Base-by-base conservation (phyloP, 768 basidiomycete genomes). In the Sistotremastrum suecicum region DNA sequence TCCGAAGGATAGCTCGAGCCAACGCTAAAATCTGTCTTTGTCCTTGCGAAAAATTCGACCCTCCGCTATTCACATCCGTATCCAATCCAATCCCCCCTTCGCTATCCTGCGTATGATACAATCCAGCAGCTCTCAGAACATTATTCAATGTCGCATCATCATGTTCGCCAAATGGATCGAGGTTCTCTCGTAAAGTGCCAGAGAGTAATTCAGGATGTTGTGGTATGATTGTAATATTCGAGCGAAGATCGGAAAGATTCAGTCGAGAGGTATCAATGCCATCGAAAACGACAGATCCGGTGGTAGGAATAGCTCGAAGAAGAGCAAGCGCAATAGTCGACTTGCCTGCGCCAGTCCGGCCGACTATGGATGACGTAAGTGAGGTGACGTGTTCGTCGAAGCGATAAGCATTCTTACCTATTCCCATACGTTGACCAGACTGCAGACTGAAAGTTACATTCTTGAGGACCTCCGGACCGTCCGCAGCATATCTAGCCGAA, bases 401-500 rank as follows among this genome's bases (percentile, higher is more conserved):
- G 33, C 12, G 4, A 47, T 7, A 33, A 5, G n/a, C 20, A 8
- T n/a, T 50, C 56, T 42, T 38, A 56, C 56, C 56, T 41, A 67
- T 60, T 7, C 67, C 67, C 10, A 69, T 57, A 20, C 63, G 57
- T 45, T 65, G 60, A 3, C 67, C 67, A 29, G 58, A 58, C 39
- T 58, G 54, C 51, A 69, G 61, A 31, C 51, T 54, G 12, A 69
- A 59, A 28, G 66, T 65, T 20, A 77, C 45, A 47, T 71, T 59
- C 34, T 74, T 65, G 7, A 75, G 59, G 0, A 75, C 70, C 8
- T 59, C 59, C 4, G 71, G 71, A 2, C 70, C 70, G 45, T 65
- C 68, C 30, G 34, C 39, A 10, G 75, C 72, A 57, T 80, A 80
- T 34, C 64, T 61, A 20, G 78, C 78, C 7, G 67, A 71, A 3